These are phyloP conservation scores for Sugiyamaella novakii DNA, from an alignment of 1,139 yeast genomes.

Conservation along the genomic window DNA sequence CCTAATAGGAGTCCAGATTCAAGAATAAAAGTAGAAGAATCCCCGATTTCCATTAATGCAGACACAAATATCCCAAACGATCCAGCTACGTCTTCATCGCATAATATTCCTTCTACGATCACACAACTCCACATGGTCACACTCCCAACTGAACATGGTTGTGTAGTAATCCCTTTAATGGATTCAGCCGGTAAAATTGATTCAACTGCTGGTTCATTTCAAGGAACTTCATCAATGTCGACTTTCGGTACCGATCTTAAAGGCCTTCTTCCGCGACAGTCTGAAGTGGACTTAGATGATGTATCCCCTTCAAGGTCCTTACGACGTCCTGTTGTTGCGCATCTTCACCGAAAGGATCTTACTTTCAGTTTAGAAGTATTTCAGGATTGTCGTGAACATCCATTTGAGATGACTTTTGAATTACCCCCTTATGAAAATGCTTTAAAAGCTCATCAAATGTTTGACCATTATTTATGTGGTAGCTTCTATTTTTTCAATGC, in stretches of 20 bases:
- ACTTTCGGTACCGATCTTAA: conserved; percentile 30
- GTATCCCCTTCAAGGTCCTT: conserved; percentile 13
- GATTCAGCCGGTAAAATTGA: conserved; percentile 14
- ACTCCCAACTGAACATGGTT: conserved; percentile 16
- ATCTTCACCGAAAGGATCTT: conserved; percentile 12
- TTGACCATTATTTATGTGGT: conserved; percentile 77
- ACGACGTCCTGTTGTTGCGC: conserved; percentile 10
- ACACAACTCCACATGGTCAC: conserved; percentile 6
- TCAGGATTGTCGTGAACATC: conserved; percentile 19
- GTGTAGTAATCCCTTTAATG: conserved; percentile 19
- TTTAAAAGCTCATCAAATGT: conserved; percentile 70
- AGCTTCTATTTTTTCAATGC: conserved; percentile 86
- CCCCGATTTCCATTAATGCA: not conserved
- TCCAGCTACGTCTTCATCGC: not conserved
- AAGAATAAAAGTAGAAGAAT: conserved; percentile 2
- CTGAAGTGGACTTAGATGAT: conserved; percentile 24
- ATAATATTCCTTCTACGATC: not conserved
- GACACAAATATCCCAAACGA: not conserved
- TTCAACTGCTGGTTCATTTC: conserved; percentile 17
- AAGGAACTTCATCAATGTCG: conserved; percentile 29
- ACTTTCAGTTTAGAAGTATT: conserved; percentile 9
- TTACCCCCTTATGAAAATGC: conserved; percentile 80
- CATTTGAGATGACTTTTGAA: conserved; percentile 33
- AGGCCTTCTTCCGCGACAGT: conserved; percentile 28
- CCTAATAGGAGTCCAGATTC: conserved; percentile 7